Evolutionary conservation across 306 rosid genomes (phyloP), one percentile per base, ranked within the genome.

Genomic region (Acacia crassicarpa): DNA sequence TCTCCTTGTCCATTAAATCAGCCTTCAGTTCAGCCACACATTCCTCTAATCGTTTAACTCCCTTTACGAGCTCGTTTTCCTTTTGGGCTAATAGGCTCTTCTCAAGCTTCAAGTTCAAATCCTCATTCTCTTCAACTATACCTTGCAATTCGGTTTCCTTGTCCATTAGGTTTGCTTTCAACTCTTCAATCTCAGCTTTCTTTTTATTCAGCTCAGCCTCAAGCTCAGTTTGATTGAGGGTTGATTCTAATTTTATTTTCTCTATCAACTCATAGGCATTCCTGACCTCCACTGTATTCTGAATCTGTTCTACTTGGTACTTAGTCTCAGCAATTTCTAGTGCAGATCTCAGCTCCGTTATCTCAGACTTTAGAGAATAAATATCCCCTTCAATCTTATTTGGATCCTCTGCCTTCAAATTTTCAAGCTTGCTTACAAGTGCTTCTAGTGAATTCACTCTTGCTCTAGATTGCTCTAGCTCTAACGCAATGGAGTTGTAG

Each of bases 61-160:
- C 96, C 74, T 61, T 90, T 72, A 83, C 78, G 23, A 89, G 85
- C 62, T 86, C 87, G 67, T 72, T 72, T 77, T 92, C 97, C 53
- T 88, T 89, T 35, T 67, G 87, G 54, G 86, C 70, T 30, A 88
- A 86, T 45, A 75, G 67, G 73, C 73, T 90, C 54, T 82, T 88
- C 75, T 82, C 78, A 78, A 95, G 88, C 87, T 82, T 92, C 17
- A 22, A 72, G 72, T 80, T 91, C 85, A 96, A 78, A 70, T 81
- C 88, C 82, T 93, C 99, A 15, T 96, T 96, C 88, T 96, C 99
- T 75, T 93, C 99, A 30, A 89, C 81, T 62, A 96, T 91, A 81
- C 95, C 84, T 82, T 96, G 99, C 76, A 93, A 78, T 81, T 96
- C 99, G 16, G 97, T 96, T 85, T 96, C 99, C 84, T 91, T 96